Evolutionary conservation across 495 filamentous ascomycete genomes (phyloP).

Genomic region (Penicillium malachiteum): DNA sequence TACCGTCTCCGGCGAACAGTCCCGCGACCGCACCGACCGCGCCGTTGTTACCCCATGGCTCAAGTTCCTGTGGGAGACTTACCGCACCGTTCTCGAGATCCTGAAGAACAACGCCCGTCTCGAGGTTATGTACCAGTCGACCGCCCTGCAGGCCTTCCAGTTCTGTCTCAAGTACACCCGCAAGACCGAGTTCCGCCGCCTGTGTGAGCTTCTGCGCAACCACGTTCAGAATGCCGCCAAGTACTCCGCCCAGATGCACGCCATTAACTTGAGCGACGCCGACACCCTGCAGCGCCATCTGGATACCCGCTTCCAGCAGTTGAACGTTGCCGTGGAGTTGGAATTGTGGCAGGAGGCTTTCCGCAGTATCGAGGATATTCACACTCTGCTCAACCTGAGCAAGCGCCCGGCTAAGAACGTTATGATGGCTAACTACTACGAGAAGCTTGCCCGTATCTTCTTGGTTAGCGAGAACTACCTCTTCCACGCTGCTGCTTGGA

Average conservation of each 20-base stretch:
- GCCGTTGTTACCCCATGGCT: conserved; percentile 98
- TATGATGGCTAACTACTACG: conserved; percentile 99
- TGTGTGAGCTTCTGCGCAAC: conserved; percentile 96
- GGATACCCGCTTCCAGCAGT: conserved; percentile 96
- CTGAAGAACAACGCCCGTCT: conserved; percentile 97
- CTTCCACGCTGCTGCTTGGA: conserved; percentile 97
- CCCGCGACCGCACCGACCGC: conserved; percentile 91
- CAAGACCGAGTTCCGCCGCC: conserved; percentile 98
- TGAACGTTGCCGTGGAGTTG: conserved; percentile 96
- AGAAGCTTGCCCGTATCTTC: conserved; percentile 97
- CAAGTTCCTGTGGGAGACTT: conserved; percentile 99
- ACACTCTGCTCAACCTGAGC: conserved; percentile 97
- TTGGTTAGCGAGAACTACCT: conserved; percentile 98
- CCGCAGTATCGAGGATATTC: conserved; percentile 97
- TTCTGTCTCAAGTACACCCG: conserved; percentile 98
- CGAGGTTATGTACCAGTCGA: conserved; percentile 97
- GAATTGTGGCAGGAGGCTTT: conserved; percentile 99
- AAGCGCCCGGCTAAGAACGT: conserved; percentile 99
- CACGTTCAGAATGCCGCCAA: conserved; percentile 99
- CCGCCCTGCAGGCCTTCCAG: conserved; percentile 95
- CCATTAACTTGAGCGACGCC: conserved; percentile 96
- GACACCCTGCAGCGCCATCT: conserved; percentile 96
- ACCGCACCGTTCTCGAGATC: conserved; percentile 96
- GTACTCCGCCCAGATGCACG: conserved; percentile 98
- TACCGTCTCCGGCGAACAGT: conserved; percentile 97